Evolutionary conservation across 2,329 filamentous ascomycete genomes (phyloP), one percentile per base, ranked within the genome.

Genomic region (Trichoderma pleuroti): DNA sequence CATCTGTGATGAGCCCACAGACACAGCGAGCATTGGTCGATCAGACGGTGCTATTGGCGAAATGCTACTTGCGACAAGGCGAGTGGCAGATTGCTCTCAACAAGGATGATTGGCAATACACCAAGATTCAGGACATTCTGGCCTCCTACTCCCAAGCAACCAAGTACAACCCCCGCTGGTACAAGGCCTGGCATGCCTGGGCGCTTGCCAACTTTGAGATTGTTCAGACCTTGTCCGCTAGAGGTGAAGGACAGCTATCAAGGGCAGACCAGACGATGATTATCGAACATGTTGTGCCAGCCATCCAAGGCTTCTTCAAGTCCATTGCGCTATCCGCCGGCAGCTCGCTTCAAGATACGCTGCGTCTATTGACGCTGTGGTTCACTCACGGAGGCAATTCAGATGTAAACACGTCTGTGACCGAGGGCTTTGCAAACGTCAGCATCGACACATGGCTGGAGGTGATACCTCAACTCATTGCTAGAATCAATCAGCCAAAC

Each of bases 171-270:
- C 91, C 93, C 39, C 90, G 91, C 72, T 99, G 95, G 89, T 99
- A 99, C 84, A 99, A 99, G 82, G 96, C 97, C 9, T 99, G 96
- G 96, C 96, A 99, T 81, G 93, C 96, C 0, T 99, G 96, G 95
- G 97, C 96, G 12, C 82, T 99, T 73, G 95, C 96, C 68, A 99
- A 99, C 81, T 99, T 99, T 77, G 95, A 99, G 81, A 96, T 99
- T 70, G 94, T 98, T 46, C 97, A 96, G 75, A 90, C 92, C 0
- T 84, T 96, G 70, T 88, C 91, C 10, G 86, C 91, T 26, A 87
- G 90, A 70, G 86, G 86, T 18, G 92, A 92, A 73, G 86, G 88
- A 49, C 81, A 80, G 59, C 49, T 82, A 21, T 77, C 77, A 1
- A 74, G 78, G 36, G 75, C 78, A 1, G 91, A 92, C 70, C 88